Base-by-base conservation (phyloP, 139 green algal genomes). In the Coelastrella sp. region DNA sequence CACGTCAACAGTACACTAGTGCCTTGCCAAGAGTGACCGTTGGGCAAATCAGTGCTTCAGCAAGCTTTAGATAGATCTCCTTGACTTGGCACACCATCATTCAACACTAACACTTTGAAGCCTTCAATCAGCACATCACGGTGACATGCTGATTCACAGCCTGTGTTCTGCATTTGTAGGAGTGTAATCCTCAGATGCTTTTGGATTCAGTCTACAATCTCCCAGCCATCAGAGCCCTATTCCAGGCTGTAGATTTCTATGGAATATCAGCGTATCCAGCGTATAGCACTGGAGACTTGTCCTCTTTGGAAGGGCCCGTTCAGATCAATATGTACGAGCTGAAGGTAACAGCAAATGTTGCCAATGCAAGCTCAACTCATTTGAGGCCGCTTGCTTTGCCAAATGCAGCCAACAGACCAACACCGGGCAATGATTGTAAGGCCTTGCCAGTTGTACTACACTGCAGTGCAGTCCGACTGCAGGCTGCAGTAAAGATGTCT, bases 241-340 rank as follows among this genome's bases (percentile, higher is more conserved):
- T 92, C 78, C 58, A 89, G 0, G 63, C 17, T 10, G 57, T 82
- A 20, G 92, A 95, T 70, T 95, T 94, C 59, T 72, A 94, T 15
- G 92, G 92, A 25, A 83, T 95, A 59, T 91, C 83, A 5, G 70
- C 73, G 19, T 95, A 95, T 25, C 91, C 25, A 63, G 27, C 63
- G 25, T 91, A 87, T 61, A 85, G 87, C 4, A 84, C 88, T 78
- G 24, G 17, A 35, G 10, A 70, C 15, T 17, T 87, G 20, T n/a
- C 80, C 7, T 59, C 90, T 25, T 89, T 95, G 78, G 87, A 92
- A 17, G 12, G 9, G 12, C 12, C 63, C 9, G 6, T 17, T 6
- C 12, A 70, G 6, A 70, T 15, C 63, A 5, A 22, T 70, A 17
- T 22, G 12, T 14, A 17, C 8, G 90, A 94, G 78, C 56, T 85